Conservation (phyloP, 345 rosid species). For the Citrus glauca region DNA sequence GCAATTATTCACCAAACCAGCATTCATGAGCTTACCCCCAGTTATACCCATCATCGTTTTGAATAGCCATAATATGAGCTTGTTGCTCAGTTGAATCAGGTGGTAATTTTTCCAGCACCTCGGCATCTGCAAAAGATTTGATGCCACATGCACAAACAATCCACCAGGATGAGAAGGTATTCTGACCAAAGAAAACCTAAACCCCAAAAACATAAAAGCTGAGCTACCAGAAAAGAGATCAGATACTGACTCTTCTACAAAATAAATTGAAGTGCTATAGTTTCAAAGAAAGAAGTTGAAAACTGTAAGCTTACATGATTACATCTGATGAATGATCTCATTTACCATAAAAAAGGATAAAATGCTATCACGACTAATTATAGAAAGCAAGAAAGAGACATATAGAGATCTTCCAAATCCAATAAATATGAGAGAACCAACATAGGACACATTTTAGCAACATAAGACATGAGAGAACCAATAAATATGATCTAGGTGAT, state of each 20-base stretch:
- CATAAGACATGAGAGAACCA: not conserved
- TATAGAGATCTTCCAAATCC: not conserved
- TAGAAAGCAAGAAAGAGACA: not conserved
- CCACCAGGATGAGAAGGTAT: not conserved
- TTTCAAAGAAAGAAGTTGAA: not conserved
- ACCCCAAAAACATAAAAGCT: not conserved
- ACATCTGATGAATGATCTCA: not conserved
- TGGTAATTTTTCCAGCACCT: constrained; percentile 55
- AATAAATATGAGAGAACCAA: not conserved
- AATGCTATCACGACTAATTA: not conserved
- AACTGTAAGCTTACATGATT: not conserved
- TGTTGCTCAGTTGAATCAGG: constrained; percentile 87
- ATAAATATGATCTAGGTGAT: not conserved
- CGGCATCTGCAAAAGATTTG: constrained; percentile 51
- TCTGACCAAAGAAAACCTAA: not conserved
- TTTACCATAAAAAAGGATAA: not conserved
- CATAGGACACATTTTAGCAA: not conserved
- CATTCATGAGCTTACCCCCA: constrained; percentile 73
- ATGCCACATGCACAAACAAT: constrained; percentile 12
- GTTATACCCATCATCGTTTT: constrained; percentile 81
- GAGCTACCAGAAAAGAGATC: not conserved
- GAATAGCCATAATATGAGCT: constrained; percentile 60
- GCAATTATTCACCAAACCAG: not conserved
- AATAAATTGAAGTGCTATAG: not conserved
- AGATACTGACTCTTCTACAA: not conserved